Base-by-base conservation (phyloP, 345 rosid species). In the Pistacia vera region DNA sequence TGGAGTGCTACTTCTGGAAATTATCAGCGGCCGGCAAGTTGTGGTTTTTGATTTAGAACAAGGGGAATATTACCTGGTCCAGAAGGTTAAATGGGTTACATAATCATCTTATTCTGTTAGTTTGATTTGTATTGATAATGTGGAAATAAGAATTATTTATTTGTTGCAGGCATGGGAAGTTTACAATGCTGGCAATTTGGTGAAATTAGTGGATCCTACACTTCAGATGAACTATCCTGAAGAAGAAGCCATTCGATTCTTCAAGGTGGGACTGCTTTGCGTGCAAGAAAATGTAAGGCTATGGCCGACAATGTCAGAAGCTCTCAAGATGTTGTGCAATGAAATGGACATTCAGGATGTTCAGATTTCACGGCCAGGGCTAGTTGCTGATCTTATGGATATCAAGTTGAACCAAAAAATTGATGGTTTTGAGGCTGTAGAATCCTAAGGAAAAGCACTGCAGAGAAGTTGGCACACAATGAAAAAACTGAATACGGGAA, bases 1-100 rank as follows among this genome's bases (percentile, higher is more conserved):
- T 5, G 92, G 94, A 38, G 91, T 90, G 25, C 71, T 90, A 44
- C 71, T 90, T 16, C 10, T 90, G 68, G 90, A 90, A 74, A 84
- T 90, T 28, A 78, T 88, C 70, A 88, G 87, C 10, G 90, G 93
- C 0, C 36, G 78, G 49, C 76, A 85, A 1, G 86, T 79, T 10
- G 68, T 85, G 16, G 79, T 36, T 73, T 90, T 82, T 72, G 84
- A 90, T 46, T 28, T 80, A 6, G 86, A 85, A 59, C 80, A 30
- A 44, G 89, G 89, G 18, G 94, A 90, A 78, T 80, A 77, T 28
- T 83, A 80, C 79, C 80, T 90, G 20, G 91, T 88, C 18, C 84
- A 86, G 64, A 86, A 88, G 93, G 93, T 90, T 78, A 33, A 1
- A 36, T 48, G 11, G 7, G 9, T 25, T 67, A 11, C 33, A 9